These are phyloP conservation scores for Aspergillus carlsbadensis DNA, from an alignment of 495 filamentous ascomycete genomes.

Conservation along the genomic window DNA sequence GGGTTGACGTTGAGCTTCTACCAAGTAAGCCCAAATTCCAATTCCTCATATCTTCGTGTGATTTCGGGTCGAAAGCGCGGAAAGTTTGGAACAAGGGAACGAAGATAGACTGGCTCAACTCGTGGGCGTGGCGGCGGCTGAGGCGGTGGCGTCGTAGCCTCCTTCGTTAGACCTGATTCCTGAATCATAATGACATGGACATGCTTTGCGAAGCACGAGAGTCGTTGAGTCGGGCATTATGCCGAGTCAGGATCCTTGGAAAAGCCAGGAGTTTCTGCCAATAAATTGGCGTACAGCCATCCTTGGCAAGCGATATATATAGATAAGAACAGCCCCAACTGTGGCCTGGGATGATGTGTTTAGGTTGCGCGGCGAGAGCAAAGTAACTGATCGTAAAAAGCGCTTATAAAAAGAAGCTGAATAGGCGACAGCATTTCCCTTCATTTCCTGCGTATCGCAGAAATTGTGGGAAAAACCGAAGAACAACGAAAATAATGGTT, in stretches of 20 bases:
- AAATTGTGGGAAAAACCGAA: not conserved
- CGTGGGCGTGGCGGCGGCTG: conserved; percentile 2
- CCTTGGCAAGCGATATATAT: conserved; percentile 6
- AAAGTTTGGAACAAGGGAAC: not conserved
- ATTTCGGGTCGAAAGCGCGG: not conserved
- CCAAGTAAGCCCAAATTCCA: no score
- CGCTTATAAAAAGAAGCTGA: not conserved
- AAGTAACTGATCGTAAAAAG: not conserved
- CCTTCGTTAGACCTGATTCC: not conserved
- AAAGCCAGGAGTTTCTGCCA: not conserved
- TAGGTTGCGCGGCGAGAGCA: not conserved
- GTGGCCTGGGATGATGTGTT: conserved; percentile 3
- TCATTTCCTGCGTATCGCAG: not conserved
- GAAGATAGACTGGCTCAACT: not conserved
- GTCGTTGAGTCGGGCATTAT: not conserved
- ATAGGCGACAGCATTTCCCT: not conserved
- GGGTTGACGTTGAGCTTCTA: not conserved
- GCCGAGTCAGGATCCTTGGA: not conserved
- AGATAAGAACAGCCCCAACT: conserved; percentile 6
- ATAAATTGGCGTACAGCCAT: conserved; percentile 6
- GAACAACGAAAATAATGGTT: no score
- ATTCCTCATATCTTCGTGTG: no score
- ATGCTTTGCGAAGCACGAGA: not conserved
- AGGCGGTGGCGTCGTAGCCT: not conserved
- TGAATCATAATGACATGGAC: not conserved